Base-by-base conservation (phyloP, 345 rosid species). In the Populus alba region DNA sequence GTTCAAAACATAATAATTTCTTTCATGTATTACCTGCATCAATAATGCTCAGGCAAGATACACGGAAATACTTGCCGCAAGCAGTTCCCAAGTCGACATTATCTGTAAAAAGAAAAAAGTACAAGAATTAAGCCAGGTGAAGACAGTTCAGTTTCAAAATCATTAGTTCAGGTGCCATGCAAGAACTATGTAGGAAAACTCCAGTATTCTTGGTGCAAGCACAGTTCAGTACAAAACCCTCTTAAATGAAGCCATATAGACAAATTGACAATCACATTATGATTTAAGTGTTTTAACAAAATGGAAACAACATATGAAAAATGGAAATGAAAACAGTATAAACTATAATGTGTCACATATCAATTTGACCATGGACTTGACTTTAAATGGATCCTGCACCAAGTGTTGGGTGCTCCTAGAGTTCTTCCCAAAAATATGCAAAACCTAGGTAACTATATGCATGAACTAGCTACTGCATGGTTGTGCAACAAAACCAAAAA, bases 81-180 rank as follows among this genome's bases (percentile, higher is more conserved):
- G 94, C 91, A 45, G 97, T 92, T 49, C 97, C 97, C 70, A 92
- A 76, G 72, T 90, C 97, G 3, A 88, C 90, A 55, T 92, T 92
- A 86, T 88, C 91, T 81, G 87, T 25, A 1, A 53, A 12, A 61
- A 47, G 1, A 16, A 16, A 33, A 62, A 66, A 38, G 0, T 22
- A 23, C n/a, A 72, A 18, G n/a, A 76, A 18, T 11, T 8, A 27
- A 25, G 47, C 7, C 10, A 33, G 39, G 41, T 20, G 17, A 33
- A 31, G n/a, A 65, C 1, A 47, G 43, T 38, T 55, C 68, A 68
- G 23, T 49, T 47, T 47, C 39, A 57, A 6, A 51, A 23, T 72
- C 39, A 72, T 1, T 2, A 22, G 27, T n/a, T 10, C 27, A 9
- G 62, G 27, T 8, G 12, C 9, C 27, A 10, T 22, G 62, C 27